phyloP scores from a whole-genome alignment of 2,329 filamentous ascomycete genomes.

The Paracoccidioides lutzii region DNA sequence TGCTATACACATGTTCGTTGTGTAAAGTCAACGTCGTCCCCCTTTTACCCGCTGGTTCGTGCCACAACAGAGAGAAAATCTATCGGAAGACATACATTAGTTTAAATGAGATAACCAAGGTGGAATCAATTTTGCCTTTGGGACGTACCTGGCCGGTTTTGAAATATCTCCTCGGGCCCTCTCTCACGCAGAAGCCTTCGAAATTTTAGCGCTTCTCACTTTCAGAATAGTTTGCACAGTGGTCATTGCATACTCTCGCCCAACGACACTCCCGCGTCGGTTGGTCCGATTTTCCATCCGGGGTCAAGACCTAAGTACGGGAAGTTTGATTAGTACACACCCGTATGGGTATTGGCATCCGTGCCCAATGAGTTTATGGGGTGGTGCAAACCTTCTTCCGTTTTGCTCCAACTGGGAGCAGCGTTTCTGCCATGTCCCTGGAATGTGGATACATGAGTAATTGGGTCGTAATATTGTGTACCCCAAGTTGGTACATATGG shows the following conservation, averaged over 20 bases:
- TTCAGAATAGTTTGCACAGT: background rate
- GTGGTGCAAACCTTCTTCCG: background rate
- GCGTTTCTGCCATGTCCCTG: no score
- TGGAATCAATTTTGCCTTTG: background rate
- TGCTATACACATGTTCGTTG: constrained; percentile 17
- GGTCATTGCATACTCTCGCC: background rate
- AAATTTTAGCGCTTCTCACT: background rate
- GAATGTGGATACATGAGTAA: background rate
- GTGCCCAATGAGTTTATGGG: background rate
- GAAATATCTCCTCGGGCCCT: background rate
- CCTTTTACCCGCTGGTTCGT: constrained; percentile 16
- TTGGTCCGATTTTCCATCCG: background rate
- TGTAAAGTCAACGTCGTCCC: constrained; percentile 5
- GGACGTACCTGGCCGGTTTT: background rate
- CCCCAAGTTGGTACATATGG: background rate
- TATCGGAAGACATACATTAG: background rate
- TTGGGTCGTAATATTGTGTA: background rate
- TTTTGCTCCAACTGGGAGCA: background rate
- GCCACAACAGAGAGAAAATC: constrained; percentile 23
- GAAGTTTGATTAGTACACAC: background rate
- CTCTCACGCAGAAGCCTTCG: background rate
- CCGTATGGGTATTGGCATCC: background rate
- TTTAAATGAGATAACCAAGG: background rate
- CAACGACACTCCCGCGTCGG: background rate
- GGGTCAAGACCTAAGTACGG: background rate